A percentile compares a stretch with the other conserved stretches of the same genome.
phyloP scores from a whole-genome alignment of 1,139 yeast species.

The Yamadazyma songkhlaensis region DNA sequence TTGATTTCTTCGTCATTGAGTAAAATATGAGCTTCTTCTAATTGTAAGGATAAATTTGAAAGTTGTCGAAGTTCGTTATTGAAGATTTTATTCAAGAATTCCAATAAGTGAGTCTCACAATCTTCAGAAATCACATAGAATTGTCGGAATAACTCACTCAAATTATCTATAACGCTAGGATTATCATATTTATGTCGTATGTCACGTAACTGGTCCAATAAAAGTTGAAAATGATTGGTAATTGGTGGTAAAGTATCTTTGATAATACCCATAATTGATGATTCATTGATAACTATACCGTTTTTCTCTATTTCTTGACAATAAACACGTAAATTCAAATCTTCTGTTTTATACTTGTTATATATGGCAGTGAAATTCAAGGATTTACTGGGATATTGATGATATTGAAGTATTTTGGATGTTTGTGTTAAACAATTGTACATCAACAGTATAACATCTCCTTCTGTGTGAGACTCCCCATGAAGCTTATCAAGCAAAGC shows the following conservation, averaged over 20 bases:
- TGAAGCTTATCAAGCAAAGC: too few species aligned
- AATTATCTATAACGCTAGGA: background rate
- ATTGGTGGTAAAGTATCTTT: background rate
- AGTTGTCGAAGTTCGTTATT: constrained; percentile 15
- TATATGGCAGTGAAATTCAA: background rate
- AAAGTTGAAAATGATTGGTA: background rate
- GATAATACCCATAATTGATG: background rate
- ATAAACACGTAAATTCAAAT: too few species aligned
- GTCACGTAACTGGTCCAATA: background rate
- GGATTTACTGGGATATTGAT: too few species aligned
- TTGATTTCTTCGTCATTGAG: constrained; percentile 4
- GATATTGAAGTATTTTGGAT: too few species aligned
- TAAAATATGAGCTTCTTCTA: constrained; percentile 11
- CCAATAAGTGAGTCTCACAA: constrained; percentile 5
- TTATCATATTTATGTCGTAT: background rate
- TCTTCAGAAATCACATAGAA: background rate
- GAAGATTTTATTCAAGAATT: constrained; percentile 11
- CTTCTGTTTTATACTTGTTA: constrained; percentile 9
- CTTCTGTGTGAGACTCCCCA: background rate
- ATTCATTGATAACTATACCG: background rate
- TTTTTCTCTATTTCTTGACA: too few species aligned
- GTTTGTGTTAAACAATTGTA: background rate
- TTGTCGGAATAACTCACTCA: background rate
- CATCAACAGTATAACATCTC: constrained; percentile 4
- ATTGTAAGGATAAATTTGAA: constrained; percentile 11